phyloP scores from a whole-genome alignment of 768 basidiomycete species.

The Mycena galopus region DNA sequence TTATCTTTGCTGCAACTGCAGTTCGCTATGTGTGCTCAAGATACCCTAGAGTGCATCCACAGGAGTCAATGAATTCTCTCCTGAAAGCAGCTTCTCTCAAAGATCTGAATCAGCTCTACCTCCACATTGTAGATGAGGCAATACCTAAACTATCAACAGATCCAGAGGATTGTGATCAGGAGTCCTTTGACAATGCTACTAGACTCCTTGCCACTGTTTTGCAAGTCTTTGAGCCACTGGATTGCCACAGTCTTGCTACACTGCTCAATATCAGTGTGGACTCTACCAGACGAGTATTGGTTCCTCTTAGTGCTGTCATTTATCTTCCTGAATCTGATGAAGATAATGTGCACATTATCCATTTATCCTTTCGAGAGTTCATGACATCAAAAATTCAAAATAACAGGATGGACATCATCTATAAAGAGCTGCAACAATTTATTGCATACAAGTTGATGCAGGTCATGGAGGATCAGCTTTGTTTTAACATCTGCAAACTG shows the following conservation, averaged over 20 bases:
- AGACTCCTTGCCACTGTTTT: no score
- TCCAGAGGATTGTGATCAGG: no score
- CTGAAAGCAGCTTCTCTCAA: neutral
- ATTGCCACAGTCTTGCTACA: neutral
- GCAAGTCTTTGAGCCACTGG: neutral
- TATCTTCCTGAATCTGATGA: neutral
- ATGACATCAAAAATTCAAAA: neutral
- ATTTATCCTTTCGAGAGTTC: conserved; percentile 17
- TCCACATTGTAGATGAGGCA: no score
- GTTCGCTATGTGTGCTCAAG: neutral
- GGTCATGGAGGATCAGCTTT: neutral
- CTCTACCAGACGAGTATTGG: neutral
- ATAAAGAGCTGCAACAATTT: neutral
- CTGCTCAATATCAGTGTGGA: neutral
- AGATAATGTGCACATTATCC: neutral
- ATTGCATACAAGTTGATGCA: neutral
- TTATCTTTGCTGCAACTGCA: neutral
- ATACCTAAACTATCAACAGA: no score
- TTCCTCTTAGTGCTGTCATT: conserved; percentile 14
- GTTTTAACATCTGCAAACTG: conserved; percentile 1
- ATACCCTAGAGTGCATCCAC: neutral
- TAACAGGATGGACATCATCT: no score
- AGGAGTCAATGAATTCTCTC: neutral
- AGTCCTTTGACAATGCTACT: no score
- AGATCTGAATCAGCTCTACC: neutral